Evolutionary conservation across 257 asterid species (phyloP).

Genomic region (Plantago ovata): DNA sequence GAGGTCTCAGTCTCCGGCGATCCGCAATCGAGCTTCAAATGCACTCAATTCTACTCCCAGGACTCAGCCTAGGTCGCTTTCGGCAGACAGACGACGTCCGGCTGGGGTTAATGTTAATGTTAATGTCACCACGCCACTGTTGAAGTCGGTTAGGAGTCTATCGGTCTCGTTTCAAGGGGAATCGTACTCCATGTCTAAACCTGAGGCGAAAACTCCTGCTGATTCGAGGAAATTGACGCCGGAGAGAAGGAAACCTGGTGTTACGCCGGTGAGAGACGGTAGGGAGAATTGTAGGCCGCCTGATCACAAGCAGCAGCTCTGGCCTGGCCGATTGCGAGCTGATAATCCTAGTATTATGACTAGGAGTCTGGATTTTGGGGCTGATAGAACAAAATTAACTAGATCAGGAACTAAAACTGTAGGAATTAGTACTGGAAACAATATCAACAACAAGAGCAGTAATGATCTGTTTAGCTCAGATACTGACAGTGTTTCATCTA

Average conservation of each 20-base stretch:
- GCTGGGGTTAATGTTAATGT: constrained; percentile 35
- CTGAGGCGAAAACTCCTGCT: constrained; percentile 36
- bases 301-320: constrained; percentile 59
- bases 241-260: constrained; percentile 54
- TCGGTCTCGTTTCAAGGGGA: constrained; percentile 90
- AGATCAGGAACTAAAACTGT: constrained; percentile 48
- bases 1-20: constrained; percentile 51
- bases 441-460: constrained; percentile 1
- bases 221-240: constrained; percentile 61
- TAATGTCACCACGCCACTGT: constrained; percentile 49
- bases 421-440: constrained; percentile 27
- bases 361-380: constrained; percentile 65
- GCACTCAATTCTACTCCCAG: constrained; percentile 28
- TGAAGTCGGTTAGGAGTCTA: constrained; percentile 57
- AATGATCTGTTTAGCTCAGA: constrained; percentile 44
- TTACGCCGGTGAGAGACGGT: constrained; percentile 54
- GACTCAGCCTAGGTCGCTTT: constrained; percentile 35
- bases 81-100: constrained; percentile 49
- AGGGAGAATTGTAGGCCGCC: constrained; percentile 48
- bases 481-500: constrained; percentile 59
- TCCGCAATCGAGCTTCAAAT: constrained; percentile 23
- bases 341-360: constrained; percentile 46
- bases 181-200: constrained; percentile 46
- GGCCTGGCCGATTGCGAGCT: constrained; percentile 81
- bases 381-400: constrained; percentile 31